phyloP scores from a whole-genome alignment of 495 filamentous ascomycete genomes.

The Xylaria palmicola region DNA sequence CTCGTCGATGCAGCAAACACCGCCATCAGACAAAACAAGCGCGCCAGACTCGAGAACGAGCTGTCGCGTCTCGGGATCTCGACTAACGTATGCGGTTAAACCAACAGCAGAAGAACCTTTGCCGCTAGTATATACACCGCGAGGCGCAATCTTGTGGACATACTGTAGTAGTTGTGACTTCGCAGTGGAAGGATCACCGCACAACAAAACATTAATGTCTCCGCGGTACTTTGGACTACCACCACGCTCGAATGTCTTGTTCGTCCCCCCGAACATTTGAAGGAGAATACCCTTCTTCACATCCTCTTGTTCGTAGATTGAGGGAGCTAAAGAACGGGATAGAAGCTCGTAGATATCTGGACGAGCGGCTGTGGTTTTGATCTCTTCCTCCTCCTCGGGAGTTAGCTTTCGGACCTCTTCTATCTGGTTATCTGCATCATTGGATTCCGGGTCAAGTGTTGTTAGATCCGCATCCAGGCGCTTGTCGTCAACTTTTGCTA shows the following conservation, averaged over 20 bases:
- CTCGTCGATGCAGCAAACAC: slow-evolving; percentile 98
- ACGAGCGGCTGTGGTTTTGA: slow-evolving; percentile 75
- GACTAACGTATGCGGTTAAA: slow-evolving; percentile 96
- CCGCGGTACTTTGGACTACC: slow-evolving; percentile 93
- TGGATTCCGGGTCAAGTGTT: slow-evolving; percentile 75
- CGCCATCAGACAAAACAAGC: slow-evolving; percentile 91
- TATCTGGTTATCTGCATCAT: slow-evolving; percentile 69
- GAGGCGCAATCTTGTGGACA: slow-evolving; percentile 94
- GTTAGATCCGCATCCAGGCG: slow-evolving; percentile 88
- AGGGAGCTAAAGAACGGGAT: slow-evolving; percentile 86
- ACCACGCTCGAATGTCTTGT: slow-evolving; percentile 96
- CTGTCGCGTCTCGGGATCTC: slow-evolving; percentile 91
- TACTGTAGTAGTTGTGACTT: slow-evolving; percentile 95
- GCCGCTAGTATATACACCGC: slow-evolving; percentile 95
- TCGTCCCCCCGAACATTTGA: slow-evolving; percentile 97
- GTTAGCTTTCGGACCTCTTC: slow-evolving; percentile 80
- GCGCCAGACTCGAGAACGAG: slow-evolving; percentile 96
- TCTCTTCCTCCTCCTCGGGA: slow-evolving; percentile 90
- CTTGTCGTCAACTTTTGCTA: slow-evolving; percentile 94
- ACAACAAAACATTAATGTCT: slow-evolving; percentile 95
- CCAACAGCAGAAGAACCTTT: slow-evolving; percentile 97
- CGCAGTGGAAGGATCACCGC: slow-evolving; percentile 92
- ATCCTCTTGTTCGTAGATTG: slow-evolving; percentile 97
- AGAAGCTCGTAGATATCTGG: slow-evolving; percentile 93
- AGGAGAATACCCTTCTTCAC: slow-evolving; percentile 97